These are phyloP conservation scores for Fusarium pseudoanthophilum DNA, from an alignment of 2,329 filamentous ascomycete species.

Conservation along the genomic window DNA sequence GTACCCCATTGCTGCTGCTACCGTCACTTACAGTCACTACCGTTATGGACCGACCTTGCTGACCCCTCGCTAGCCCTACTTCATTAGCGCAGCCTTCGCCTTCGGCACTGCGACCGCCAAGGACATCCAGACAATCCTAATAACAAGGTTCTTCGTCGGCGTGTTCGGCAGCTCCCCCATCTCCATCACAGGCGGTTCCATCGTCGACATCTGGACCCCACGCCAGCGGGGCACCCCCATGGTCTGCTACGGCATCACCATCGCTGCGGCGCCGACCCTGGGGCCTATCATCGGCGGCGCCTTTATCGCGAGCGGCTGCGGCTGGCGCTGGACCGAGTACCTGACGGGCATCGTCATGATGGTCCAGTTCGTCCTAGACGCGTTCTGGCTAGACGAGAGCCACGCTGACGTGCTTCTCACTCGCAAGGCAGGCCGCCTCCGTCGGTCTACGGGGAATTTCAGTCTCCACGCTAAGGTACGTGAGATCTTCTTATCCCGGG, in stretches of 20 bases:
- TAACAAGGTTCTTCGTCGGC: neutral
- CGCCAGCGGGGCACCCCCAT: neutral
- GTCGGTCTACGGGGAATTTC: slow-evolving; percentile 1
- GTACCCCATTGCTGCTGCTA: neutral
- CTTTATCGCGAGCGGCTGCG: neutral
- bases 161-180: slow-evolving; percentile 3
- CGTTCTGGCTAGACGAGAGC: neutral
- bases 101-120: slow-evolving; percentile 4
- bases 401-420: neutral
- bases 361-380: neutral
- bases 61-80: neutral
- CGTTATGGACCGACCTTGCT: neutral
- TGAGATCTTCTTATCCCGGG: neutral
- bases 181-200: neutral
- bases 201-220: neutral
- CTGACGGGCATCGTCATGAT: neutral
- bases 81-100: neutral
- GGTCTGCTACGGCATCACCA: slow-evolving; percentile 4
- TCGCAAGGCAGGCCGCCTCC: neutral
- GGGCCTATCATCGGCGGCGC: neutral
- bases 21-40: neutral
- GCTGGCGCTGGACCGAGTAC: neutral
- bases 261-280: neutral
- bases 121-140: slow-evolving; percentile 1
- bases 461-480: neutral